Percentiles rank a stretch among this genome's conserved stretches.
Evolutionary conservation across 495 filamentous ascomycete species (phyloP).

Genomic region (Lasiosphaeris hirsuta): DNA sequence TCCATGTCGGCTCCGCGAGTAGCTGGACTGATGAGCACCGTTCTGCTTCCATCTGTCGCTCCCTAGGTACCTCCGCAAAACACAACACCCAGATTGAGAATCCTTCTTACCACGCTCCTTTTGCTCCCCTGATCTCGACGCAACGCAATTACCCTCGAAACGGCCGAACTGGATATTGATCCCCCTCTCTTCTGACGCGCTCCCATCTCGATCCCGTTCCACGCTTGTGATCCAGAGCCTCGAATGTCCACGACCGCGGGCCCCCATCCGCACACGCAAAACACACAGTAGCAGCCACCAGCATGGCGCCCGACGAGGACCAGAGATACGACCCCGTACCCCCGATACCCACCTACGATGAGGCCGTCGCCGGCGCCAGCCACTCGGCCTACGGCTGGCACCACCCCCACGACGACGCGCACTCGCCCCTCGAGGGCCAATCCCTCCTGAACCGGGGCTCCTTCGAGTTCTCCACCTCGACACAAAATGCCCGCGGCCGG

Average conservation of each 20-base stretch:
- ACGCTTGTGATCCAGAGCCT: background rate
- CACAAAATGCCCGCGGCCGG: slow-evolving; percentile 33
- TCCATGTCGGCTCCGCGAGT: slow-evolving; percentile 20
- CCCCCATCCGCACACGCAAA: background rate
- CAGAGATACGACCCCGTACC: slow-evolving; percentile 60
- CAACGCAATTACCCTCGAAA: background rate
- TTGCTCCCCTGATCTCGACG: background rate
- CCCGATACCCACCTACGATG: slow-evolving; percentile 91
- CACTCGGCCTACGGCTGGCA: slow-evolving; percentile 19
- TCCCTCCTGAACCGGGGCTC: slow-evolving; percentile 52
- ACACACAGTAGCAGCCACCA: slow-evolving; percentile 18
- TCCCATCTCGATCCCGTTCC: background rate
- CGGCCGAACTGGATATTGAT: background rate
- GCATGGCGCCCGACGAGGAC: slow-evolving; percentile 44
- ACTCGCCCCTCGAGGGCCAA: slow-evolving; percentile 45
- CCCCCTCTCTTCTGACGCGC: background rate
- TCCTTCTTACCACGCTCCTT: slow-evolving; percentile 19
- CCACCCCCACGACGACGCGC: slow-evolving; percentile 31
- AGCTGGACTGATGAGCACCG: slow-evolving; percentile 27
- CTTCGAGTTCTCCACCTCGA: slow-evolving; percentile 26
- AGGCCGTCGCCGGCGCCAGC: slow-evolving; percentile 58
- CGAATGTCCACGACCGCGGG: slow-evolving; percentile 19
- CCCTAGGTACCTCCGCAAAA: slow-evolving; percentile 7
- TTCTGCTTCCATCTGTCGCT: slow-evolving; percentile 12
- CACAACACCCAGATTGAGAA: background rate